Conservation (phyloP, 345 rosid species). For the Trapa incisa region DNA sequence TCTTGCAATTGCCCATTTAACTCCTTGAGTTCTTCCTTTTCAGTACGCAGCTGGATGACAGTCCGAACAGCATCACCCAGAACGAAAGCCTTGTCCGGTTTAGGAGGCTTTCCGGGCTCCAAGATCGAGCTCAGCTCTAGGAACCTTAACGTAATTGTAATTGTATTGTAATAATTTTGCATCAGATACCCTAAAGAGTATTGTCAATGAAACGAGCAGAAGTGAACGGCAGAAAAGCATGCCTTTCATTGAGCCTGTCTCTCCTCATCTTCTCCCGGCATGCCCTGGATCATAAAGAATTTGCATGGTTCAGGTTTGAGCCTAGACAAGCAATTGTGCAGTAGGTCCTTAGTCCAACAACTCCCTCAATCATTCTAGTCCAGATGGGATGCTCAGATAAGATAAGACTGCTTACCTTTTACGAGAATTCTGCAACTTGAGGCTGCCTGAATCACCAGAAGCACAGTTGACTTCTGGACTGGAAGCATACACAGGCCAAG, state of each 20-base stretch:
- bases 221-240: background rate
- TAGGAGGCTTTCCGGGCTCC: constrained; percentile 9
- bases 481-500: constrained; percentile 5
- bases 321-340: constrained; percentile 2
- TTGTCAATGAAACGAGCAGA: background rate
- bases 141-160: constrained; percentile 2
- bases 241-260: constrained; percentile 10
- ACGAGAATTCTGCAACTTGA: constrained; percentile 2
- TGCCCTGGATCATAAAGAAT: constrained; percentile 4
- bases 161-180: background rate
- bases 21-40: constrained; percentile 5
- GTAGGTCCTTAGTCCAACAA: background rate
- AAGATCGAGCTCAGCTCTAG: constrained; percentile 5
- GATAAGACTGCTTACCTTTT: constrained; percentile 9
- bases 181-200: background rate
- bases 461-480: constrained; percentile 8
- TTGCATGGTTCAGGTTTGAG: constrained; percentile 1
- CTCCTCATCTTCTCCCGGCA: constrained; percentile 8
- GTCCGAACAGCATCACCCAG: constrained; percentile 10
- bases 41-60: constrained; percentile 7
- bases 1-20: constrained; percentile 1
- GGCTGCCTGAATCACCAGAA: constrained; percentile 5
- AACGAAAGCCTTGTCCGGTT: constrained; percentile 5
- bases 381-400: background rate
- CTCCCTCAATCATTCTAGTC: background rate